phyloP scores from a whole-genome alignment of 306 rosid genomes.

The Begonia masoniana region DNA sequence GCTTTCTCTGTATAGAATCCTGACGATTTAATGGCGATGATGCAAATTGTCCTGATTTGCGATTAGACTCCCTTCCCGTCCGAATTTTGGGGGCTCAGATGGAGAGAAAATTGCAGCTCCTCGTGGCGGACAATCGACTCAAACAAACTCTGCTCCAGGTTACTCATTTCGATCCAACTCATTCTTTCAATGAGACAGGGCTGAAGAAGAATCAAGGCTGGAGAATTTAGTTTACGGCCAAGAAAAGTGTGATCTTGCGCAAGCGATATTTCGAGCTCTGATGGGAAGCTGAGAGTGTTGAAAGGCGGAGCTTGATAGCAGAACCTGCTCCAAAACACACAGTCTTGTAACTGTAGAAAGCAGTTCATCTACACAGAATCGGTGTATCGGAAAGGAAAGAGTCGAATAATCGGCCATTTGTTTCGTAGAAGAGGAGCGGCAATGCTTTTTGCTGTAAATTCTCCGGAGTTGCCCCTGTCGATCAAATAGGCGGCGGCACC shows the following conservation, averaged over 20 bases:
- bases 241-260: constrained; percentile 69
- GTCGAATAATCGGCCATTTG: constrained; percentile 50
- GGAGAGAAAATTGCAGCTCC: constrained; percentile 15
- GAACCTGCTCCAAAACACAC: constrained; percentile 58
- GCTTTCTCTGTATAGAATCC: constrained; percentile 3
- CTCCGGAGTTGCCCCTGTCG: too few relatives aligned
- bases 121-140: background rate
- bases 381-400: too few relatives aligned
- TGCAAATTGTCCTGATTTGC: constrained; percentile 3
- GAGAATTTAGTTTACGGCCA: constrained; percentile 7
- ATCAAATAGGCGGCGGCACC: too few relatives aligned
- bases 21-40: constrained; percentile 7
- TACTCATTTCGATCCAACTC: background rate
- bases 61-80: constrained; percentile 10
- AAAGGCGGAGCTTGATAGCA: constrained; percentile 55
- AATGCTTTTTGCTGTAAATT: too few relatives aligned
- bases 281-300: constrained; percentile 46
- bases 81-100: constrained; percentile 13
- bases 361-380: constrained; percentile 41
- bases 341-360: constrained; percentile 59
- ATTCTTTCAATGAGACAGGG: constrained; percentile 3
- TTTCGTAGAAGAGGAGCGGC: background rate
- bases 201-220: background rate
- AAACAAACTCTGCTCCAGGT: constrained; percentile 6
- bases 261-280: constrained; percentile 78